Evolutionary conservation across 805 yeast genomes (phyloP), one percentile per base, ranked within the genome.

Genomic region (Saturnispora sekii): DNA sequence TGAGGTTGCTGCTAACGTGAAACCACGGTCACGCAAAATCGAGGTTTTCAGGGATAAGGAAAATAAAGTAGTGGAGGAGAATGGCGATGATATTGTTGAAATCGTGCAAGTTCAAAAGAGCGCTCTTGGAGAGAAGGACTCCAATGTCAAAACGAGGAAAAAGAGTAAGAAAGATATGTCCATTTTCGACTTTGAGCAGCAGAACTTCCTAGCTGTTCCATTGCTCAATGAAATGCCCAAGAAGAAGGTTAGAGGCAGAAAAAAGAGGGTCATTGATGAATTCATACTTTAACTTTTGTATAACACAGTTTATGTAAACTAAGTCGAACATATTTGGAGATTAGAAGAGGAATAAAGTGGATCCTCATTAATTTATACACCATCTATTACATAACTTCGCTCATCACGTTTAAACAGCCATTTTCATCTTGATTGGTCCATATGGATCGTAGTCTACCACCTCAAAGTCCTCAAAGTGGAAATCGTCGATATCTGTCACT

Each of bases 391-490:
- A 21, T 21, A 21, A 21, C 26, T 21, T 21, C 26, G 12, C 12
- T 28, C 32, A 17, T 11, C 16, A 26, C 15, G 38, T 34, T 17
- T 69, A 93, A 28, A 93, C 98, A 60, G 97, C 88, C 98, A 93
- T 93, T 55, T 85, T 83, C 99, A 93, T 93, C 53, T 83, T 84
- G 54, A 93, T 90, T 49, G 79, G 79, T 2, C 77, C 74, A 57
- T 86, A 81, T 3, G 96, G 97, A 43, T 84, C 69, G 62, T 93
- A 93, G 43, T 76, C 85, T 3, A 67, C 66, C 39, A 93, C 79
- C 55, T 80, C 86, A 56, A 93, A 89, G 62, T 93, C 97, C 47
- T 89, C 97, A 54, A 69, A 84, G 54, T 71, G 74, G 69, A 93
- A 93, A 56, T 84, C 96, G 59, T 89, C 97, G 45, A 93, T 93